These are phyloP conservation scores for Chalciporus piperatoides DNA, from an alignment of 1,284 basidiomycete genomes.

Conservation along the genomic window DNA sequence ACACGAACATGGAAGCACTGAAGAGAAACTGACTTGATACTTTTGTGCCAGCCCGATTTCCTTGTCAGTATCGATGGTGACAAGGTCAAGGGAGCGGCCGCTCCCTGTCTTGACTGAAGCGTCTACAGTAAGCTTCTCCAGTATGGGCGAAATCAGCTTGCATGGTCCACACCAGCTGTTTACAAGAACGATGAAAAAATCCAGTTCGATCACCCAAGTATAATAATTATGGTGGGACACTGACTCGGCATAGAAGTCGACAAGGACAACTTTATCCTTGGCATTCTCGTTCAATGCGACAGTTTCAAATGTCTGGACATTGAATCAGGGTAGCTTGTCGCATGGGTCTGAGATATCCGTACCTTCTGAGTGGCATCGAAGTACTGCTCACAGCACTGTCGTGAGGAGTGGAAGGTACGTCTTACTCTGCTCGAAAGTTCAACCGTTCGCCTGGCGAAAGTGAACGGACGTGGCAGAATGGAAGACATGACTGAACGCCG, in stretches of 20 bases:
- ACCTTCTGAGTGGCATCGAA: constrained; percentile 35
- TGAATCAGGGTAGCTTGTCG: neutral
- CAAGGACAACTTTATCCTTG: constrained; percentile 55
- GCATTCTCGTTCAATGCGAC: constrained; percentile 35
- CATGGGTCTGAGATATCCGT: neutral
- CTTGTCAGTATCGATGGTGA: constrained; percentile 64
- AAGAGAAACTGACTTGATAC: constrained; percentile 42
- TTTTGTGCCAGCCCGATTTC: constrained; percentile 46
- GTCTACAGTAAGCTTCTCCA: constrained; percentile 51
- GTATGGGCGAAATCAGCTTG: constrained; percentile 61
- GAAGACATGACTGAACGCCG: neutral
- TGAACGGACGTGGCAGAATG: constrained; percentile 12
- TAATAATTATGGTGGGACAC: constrained; percentile 24
- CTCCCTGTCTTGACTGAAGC: constrained; percentile 46
- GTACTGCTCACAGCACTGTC: constrained; percentile 32
- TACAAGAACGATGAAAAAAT: constrained; percentile 4
- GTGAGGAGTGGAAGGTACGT: constrained; percentile 28
- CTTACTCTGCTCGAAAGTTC: constrained; percentile 3
- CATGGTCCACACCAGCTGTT: constrained; percentile 74
- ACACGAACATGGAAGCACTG: neutral
- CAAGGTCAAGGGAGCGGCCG: constrained; percentile 57
- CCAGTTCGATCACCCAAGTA: neutral
- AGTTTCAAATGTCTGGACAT: constrained; percentile 47
- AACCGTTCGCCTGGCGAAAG: constrained; percentile 9
- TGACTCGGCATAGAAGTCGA: constrained; percentile 76